phyloP scores from a whole-genome alignment of 2,329 filamentous ascomycete genomes.

The Exophiala mesophila region DNA sequence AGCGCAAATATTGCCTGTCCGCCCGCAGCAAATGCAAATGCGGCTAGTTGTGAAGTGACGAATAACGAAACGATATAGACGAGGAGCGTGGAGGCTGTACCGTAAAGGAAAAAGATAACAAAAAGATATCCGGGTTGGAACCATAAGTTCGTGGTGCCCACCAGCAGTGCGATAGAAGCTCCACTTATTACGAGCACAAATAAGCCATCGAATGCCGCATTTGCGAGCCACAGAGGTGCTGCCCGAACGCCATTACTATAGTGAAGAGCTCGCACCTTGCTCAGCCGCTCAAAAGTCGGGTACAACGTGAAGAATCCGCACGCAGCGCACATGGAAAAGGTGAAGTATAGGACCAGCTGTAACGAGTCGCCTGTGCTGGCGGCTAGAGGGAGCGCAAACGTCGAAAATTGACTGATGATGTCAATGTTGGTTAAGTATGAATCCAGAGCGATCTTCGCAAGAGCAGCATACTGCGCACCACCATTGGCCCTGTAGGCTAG shows the following conservation, averaged over 20 bases:
- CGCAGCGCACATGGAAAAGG: slow-evolving; percentile 68
- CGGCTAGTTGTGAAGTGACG: slow-evolving; percentile 15
- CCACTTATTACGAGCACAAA: slow-evolving; percentile 15
- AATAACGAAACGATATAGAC: slow-evolving; percentile 20
- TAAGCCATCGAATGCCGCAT: slow-evolving; percentile 20
- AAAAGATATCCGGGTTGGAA: slow-evolving; percentile 10
- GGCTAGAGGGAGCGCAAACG: slow-evolving; percentile 68
- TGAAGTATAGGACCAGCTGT: slow-evolving; percentile 77
- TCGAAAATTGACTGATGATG: slow-evolving; percentile 65
- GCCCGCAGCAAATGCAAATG: slow-evolving; percentile 20
- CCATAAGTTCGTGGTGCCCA: slow-evolving; percentile 2
- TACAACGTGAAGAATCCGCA: slow-evolving; percentile 76
- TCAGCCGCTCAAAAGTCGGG: slow-evolving; percentile 9
- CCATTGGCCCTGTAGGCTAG: slow-evolving; percentile 65
- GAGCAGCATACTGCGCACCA: slow-evolving; percentile 47
- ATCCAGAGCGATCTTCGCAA: slow-evolving; percentile 59
- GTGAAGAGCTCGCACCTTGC: slow-evolving; percentile 16
- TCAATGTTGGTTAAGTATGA: slow-evolving; percentile 60
- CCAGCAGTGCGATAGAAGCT: slow-evolving; percentile 5
- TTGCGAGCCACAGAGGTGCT: slow-evolving; percentile 17
- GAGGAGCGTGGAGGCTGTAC: slow-evolving; percentile 13
- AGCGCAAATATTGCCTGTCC: slow-evolving; percentile 14
- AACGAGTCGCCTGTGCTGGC: slow-evolving; percentile 65
- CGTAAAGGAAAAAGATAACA: slow-evolving; percentile 20
- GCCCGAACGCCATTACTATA: slow-evolving; percentile 20